phyloP scores from a whole-genome alignment of 2,329 filamentous ascomycete species.

The Calonectria pseudoturangicola region DNA sequence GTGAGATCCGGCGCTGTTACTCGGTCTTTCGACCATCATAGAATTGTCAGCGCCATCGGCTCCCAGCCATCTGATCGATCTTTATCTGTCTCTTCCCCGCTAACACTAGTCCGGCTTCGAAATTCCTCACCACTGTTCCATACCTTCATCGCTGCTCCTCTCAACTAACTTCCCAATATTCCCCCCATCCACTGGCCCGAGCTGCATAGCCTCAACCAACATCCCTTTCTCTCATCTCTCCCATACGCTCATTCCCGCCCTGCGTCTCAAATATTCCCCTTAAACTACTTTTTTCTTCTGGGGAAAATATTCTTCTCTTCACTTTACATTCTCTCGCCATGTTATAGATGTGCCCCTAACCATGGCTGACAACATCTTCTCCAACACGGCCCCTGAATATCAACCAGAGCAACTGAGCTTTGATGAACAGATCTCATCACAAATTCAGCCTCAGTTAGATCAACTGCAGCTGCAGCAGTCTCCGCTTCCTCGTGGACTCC shows the following conservation, averaged over 20 bases:
- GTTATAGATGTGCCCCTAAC: neutral
- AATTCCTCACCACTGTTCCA: neutral
- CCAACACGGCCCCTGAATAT: neutral
- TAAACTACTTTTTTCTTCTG: neutral
- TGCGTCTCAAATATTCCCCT: neutral
- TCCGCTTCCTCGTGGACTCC: neutral
- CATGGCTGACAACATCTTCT: slow-evolving; percentile 28
- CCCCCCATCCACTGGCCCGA: slow-evolving; percentile 6
- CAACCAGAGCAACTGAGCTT: slow-evolving; percentile 3
- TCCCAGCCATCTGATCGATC: slow-evolving; percentile 5
- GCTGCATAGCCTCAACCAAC: slow-evolving; percentile 14
- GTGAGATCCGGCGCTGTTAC: slow-evolving; percentile 20
- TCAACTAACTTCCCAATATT: slow-evolving; percentile 2
- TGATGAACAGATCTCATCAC: slow-evolving; percentile 17
- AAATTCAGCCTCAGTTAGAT: slow-evolving; percentile 4
- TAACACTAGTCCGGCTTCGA: neutral
- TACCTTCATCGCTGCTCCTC: neutral
- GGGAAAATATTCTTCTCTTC: neutral
- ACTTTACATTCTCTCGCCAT: slow-evolving; percentile 15
- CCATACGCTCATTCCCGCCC: neutral
- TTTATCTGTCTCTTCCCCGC: neutral
- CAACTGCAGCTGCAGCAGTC: neutral
- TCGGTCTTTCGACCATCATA: slow-evolving; percentile 32
- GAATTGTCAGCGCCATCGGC: slow-evolving; percentile 13
- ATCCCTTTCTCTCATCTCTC: neutral